Percentiles rank a stretch among this genome's conserved stretches.
Conservation (phyloP, 441 rosid species). For the Adansonia rubrostipa region DNA sequence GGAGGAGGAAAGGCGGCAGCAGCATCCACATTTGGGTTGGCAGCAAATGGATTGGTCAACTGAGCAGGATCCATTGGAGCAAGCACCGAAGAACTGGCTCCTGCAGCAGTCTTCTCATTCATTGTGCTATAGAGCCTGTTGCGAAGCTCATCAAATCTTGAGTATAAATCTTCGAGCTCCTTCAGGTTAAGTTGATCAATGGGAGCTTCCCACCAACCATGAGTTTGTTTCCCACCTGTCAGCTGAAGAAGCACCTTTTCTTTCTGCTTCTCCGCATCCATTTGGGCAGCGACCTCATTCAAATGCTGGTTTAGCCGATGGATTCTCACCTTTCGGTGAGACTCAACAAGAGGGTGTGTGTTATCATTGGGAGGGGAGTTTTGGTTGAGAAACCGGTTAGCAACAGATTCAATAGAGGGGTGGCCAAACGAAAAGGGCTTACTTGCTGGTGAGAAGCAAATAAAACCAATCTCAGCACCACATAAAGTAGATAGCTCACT, state of each 20-base stretch:
- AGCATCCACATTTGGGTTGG: background rate
- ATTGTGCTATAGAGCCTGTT: background rate
- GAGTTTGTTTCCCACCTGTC: background rate
- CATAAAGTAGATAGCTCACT: constrained; percentile 39
- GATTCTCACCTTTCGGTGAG: constrained; percentile 27
- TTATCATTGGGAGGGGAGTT: background rate
- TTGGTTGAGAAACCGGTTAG: constrained; percentile 17
- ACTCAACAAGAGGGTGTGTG: constrained; percentile 31
- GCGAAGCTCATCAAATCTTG: background rate
- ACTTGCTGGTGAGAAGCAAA: constrained; percentile 38
- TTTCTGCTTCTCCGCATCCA: constrained; percentile 29
- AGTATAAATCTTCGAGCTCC: background rate
- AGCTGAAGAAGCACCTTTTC: constrained; percentile 11
- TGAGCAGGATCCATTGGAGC: constrained; percentile 15
- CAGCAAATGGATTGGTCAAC: background rate
- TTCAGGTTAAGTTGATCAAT: constrained; percentile 26
- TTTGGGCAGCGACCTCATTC: constrained; percentile 8
- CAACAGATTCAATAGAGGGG: constrained; percentile 35
- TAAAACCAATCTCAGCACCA: constrained; percentile 29
- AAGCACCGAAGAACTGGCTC: background rate
- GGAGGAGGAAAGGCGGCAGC: background rate
- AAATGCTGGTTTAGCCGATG: constrained; percentile 16
- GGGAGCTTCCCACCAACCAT: constrained; percentile 42
- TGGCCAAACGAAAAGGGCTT: constrained; percentile 43
- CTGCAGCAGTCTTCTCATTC: background rate